phyloP scores from a whole-genome alignment of 1,284 basidiomycete genomes.

The Waitea zeae region DNA sequence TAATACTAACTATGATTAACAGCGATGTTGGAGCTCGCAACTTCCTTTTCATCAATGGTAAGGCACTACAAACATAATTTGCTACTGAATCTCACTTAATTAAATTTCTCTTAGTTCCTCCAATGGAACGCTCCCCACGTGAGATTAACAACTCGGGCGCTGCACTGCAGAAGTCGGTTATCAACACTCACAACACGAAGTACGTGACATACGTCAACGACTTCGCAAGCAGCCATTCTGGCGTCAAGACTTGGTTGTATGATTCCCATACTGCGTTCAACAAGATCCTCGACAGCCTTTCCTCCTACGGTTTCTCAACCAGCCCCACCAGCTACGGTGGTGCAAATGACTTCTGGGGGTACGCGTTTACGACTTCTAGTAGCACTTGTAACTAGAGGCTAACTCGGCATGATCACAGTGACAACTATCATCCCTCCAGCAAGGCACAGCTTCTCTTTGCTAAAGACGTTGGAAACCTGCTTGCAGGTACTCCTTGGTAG shows the following conservation, averaged over 20 bases:
- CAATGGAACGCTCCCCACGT: conserved; percentile 39
- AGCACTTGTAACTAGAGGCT: no score
- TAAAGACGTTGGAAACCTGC: not conserved
- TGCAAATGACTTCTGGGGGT: conserved; percentile 39
- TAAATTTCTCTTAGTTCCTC: conserved; percentile 54
- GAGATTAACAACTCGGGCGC: not conserved
- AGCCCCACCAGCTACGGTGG: conserved; percentile 31
- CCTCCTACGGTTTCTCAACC: conserved; percentile 31
- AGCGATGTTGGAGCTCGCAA: conserved; percentile 28
- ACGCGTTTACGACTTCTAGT: conserved; percentile 10
- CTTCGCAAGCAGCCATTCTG: conserved; percentile 24
- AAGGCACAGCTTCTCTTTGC: not conserved
- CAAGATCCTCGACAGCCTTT: conserved; percentile 28
- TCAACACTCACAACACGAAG: conserved; percentile 33
- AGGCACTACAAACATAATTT: no score
- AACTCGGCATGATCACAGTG: not conserved
- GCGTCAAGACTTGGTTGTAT: conserved; percentile 28
- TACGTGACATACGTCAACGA: conserved; percentile 18
- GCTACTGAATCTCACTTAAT: no score
- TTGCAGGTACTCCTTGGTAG: not conserved
- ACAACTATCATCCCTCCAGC: not conserved
- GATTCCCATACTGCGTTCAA: conserved; percentile 35
- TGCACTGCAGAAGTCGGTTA: conserved; percentile 19
- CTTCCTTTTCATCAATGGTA: conserved; percentile 39
- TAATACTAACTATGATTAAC: no score